phyloP scores from a whole-genome alignment of 306 rosid genomes.

The Pyrus bretschneideri region DNA sequence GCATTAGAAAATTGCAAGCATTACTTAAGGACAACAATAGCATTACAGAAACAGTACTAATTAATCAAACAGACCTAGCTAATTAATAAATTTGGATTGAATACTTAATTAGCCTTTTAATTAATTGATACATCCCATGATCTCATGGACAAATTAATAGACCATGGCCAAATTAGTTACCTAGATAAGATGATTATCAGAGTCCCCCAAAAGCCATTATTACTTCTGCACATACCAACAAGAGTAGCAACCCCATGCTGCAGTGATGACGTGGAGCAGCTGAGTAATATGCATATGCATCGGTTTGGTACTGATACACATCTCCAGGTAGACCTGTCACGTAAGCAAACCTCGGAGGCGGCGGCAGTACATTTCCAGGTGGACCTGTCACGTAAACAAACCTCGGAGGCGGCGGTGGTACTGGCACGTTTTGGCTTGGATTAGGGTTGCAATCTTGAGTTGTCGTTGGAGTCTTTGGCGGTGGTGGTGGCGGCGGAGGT shows the following conservation, averaged over 20 bases:
- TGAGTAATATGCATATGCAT: constrained; percentile 2
- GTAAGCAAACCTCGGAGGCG: constrained; percentile 72
- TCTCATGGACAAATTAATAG: no score
- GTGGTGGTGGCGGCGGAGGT: constrained; percentile 9
- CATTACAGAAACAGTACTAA: no score
- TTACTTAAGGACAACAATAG: no score
- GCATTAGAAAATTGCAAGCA: no score
- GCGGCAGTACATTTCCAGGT: constrained; percentile 21
- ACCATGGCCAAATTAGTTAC: no score
- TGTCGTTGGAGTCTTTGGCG: constrained; percentile 22
- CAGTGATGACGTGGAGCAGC: not conserved
- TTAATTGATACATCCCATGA: no score
- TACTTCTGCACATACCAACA: not conserved
- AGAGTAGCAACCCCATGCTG: not conserved
- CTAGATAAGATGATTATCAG: no score
- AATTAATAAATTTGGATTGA: no score
- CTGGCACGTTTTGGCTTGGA: not conserved
- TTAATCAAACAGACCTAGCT: no score
- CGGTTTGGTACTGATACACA: constrained; percentile 21
- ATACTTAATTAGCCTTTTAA: no score
- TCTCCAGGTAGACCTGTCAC: constrained; percentile 49
- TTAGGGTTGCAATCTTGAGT: constrained; percentile 14
- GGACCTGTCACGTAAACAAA: constrained; percentile 52
- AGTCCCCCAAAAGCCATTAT: no score
- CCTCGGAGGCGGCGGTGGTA: constrained; percentile 68